Evolutionary conservation across 1,284 basidiomycete species (phyloP).

Genomic region (Cryptococcus sp.): DNA sequence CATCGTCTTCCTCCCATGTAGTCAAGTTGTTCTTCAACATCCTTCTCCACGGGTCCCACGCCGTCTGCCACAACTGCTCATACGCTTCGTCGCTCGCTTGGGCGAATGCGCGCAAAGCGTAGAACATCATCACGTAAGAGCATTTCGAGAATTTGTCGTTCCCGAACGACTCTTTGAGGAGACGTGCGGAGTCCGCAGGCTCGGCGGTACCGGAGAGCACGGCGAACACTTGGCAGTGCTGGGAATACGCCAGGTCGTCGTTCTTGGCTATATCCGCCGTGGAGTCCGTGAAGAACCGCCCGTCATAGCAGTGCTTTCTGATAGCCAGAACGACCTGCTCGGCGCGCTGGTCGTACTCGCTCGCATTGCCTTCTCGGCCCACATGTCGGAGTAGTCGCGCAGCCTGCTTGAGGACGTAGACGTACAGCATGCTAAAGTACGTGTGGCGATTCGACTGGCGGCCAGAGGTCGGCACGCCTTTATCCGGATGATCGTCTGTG

Average conservation of each 20-base stretch:
- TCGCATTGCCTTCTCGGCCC: constrained; percentile 21
- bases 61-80: constrained; percentile 11
- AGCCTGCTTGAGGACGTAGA: constrained; percentile 22
- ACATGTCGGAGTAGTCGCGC: constrained; percentile 18
- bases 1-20: constrained; percentile 41
- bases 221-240: constrained; percentile 37
- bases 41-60: constrained; percentile 24
- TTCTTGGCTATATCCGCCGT: constrained; percentile 20
- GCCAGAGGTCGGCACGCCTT: constrained; percentile 34
- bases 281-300: constrained; percentile 31
- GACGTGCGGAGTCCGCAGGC: constrained; percentile 6
- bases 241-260: constrained; percentile 18
- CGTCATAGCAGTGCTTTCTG: constrained; percentile 32
- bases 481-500: constrained; percentile 25
- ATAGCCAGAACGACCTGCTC: constrained; percentile 20
- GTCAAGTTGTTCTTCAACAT: constrained; percentile 31
- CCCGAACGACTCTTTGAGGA: constrained; percentile 20
- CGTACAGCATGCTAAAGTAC: constrained; percentile 38
- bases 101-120: constrained; percentile 36
- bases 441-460: constrained; percentile 30
- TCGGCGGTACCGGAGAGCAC: constrained; percentile 21
- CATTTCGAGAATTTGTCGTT: constrained; percentile 19
- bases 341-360: constrained; percentile 24
- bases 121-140: constrained; percentile 35
- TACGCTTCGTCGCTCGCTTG: constrained; percentile 22